phyloP scores from a whole-genome alignment of 2,329 filamentous ascomycete species.

The Boeremia lycopersici region DNA sequence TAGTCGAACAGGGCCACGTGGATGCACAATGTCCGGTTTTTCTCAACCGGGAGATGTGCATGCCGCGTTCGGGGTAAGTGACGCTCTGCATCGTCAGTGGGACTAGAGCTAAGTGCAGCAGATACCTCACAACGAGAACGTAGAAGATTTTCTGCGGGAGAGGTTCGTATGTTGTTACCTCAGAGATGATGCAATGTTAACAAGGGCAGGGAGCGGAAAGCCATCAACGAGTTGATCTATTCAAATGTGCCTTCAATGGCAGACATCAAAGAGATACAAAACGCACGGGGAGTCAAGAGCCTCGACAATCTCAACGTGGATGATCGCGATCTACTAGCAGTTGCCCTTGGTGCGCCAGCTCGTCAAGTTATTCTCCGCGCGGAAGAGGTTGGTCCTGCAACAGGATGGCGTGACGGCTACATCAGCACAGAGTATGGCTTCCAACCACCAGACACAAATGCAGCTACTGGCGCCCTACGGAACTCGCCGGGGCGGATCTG shows the following conservation, averaged over 20 bases:
- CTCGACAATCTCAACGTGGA: slow-evolving; percentile 57
- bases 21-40: slow-evolving; percentile 35
- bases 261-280: slow-evolving; percentile 34
- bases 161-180: slow-evolving; percentile 14
- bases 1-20: slow-evolving; percentile 26
- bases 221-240: slow-evolving; percentile 36
- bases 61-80: slow-evolving; percentile 28
- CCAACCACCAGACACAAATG: slow-evolving; percentile 58
- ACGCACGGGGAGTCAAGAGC: slow-evolving; percentile 48
- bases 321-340: slow-evolving; percentile 58
- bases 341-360: slow-evolving; percentile 60
- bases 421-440: slow-evolving; percentile 60
- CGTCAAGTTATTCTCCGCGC: slow-evolving; percentile 61
- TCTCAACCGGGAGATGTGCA: slow-evolving; percentile 31
- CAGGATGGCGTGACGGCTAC: slow-evolving; percentile 61
- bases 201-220: slow-evolving; percentile 28
- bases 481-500: slow-evolving; percentile 60
- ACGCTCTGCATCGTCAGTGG: background rate
- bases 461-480: slow-evolving; percentile 54
- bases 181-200: background rate
- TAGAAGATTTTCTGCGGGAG: slow-evolving; percentile 31
- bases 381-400: slow-evolving; percentile 58
- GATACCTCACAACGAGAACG: slow-evolving; percentile 27
- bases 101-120: slow-evolving; percentile 7
- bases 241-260: slow-evolving; percentile 33